These are phyloP conservation scores for Parathielavia hyrcaniae DNA, from an alignment of 495 filamentous ascomycete species.

Conservation along the genomic window DNA sequence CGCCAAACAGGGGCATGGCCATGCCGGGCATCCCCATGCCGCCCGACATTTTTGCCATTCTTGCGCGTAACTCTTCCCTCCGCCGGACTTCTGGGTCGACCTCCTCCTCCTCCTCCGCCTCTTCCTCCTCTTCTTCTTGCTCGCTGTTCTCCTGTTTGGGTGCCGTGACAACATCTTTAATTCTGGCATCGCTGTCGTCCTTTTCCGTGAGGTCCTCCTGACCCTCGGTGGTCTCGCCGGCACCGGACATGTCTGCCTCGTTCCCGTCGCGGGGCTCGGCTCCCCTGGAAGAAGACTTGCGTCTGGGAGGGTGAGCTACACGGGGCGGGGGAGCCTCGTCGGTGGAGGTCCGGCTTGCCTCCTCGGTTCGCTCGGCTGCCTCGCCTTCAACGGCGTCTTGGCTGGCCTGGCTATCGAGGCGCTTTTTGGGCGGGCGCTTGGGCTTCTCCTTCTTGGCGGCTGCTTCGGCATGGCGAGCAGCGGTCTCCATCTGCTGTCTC, in stretches of 20 bases:
- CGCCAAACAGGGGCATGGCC: constrained; percentile 68
- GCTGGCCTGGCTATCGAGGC: constrained; percentile 56
- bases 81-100: constrained; percentile 83
- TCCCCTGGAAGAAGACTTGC: constrained; percentile 54
- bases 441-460: constrained; percentile 84
- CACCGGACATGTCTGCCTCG: constrained; percentile 84
- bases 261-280: constrained; percentile 63
- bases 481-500: constrained; percentile 86
- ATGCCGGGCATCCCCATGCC: constrained; percentile 97
- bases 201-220: constrained; percentile 68
- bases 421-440: constrained; percentile 72
- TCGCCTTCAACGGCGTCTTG: constrained; percentile 40
- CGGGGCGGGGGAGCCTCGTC: constrained; percentile 50
- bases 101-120: constrained; percentile 87
- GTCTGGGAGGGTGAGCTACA: constrained; percentile 38
- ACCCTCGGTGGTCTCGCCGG: constrained; percentile 75
- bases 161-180: constrained; percentile 28
- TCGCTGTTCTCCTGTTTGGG: constrained; percentile 39
- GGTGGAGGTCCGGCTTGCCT: constrained; percentile 52
- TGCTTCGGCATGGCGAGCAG: constrained; percentile 69
- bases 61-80: constrained; percentile 79
- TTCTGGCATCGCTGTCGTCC: constrained; percentile 63
- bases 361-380: constrained; percentile 45
- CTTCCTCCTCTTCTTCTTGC: constrained; percentile 52
- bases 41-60: constrained; percentile 98